These are phyloP conservation scores for Cryptococcus wingfieldii DNA, from an alignment of 1,284 basidiomycete genomes.

Conservation along the genomic window DNA sequence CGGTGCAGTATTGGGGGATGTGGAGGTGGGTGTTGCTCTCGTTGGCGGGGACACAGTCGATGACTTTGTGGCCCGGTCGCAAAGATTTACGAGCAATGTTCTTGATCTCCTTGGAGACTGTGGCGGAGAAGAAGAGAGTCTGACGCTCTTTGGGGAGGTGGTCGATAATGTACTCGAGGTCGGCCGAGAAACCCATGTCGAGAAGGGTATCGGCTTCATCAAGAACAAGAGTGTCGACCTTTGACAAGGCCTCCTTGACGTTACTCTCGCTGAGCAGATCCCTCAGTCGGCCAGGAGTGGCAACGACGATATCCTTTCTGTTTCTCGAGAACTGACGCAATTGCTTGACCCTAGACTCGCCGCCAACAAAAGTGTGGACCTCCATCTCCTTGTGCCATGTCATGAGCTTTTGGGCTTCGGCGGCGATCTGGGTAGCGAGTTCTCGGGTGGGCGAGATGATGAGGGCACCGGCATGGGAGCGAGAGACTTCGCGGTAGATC, in stretches of 20 bases:
- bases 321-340: constrained; percentile 62
- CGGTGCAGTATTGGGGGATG: constrained; percentile 78
- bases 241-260: constrained; percentile 56
- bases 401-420: constrained; percentile 70
- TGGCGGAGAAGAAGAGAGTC: constrained; percentile 95
- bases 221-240: constrained; percentile 68
- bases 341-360: constrained; percentile 63
- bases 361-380: constrained; percentile 77
- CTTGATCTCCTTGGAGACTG: constrained; percentile 53
- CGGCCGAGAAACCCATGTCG: constrained; percentile 93
- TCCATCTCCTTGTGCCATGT: constrained; percentile 63
- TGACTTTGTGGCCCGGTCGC: constrained; percentile 59
- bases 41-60: constrained; percentile 57
- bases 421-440: constrained; percentile 87
- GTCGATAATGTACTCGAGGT: constrained; percentile 70
- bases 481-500: constrained; percentile 47
- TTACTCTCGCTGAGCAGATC: constrained; percentile 69
- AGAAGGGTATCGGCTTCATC: constrained; percentile 95
- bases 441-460: constrained; percentile 93
- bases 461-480: constrained; percentile 64
- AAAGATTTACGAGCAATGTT: constrained; percentile 56
- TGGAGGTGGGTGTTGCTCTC: constrained; percentile 66
- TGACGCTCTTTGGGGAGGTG: constrained; percentile 73
- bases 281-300: constrained; percentile 83
- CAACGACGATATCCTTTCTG: constrained; percentile 80